Conservation (phyloP, 148 eudicot genomes). For the Arbutus unedo region DNA sequence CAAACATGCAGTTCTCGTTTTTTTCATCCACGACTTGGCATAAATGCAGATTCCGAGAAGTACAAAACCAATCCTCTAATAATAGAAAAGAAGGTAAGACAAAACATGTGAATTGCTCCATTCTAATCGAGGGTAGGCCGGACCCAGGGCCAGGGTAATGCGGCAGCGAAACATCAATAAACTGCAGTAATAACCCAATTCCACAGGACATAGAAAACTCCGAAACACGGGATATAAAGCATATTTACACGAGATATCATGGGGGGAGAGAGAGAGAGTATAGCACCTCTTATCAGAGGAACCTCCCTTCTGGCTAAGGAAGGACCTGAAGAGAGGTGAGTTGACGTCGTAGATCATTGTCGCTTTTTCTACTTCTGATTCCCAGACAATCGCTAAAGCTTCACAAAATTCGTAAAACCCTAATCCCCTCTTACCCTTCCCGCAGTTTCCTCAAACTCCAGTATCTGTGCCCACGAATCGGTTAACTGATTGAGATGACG, state of each 20-base stretch:
- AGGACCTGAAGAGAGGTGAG: slow-evolving; percentile 56
- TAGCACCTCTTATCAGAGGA: slow-evolving; percentile 53
- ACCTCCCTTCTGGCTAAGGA: slow-evolving; percentile 72
- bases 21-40: background rate
- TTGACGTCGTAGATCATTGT: slow-evolving; percentile 66
- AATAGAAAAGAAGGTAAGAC: background rate
- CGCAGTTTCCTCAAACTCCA: background rate
- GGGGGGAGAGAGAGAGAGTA: background rate
- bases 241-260: too few species aligned
- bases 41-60: background rate
- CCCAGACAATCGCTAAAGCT: background rate
- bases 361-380: background rate
- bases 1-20: background rate
- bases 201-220: background rate
- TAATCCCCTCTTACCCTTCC: background rate
- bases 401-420: background rate
- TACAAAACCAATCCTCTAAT: background rate
- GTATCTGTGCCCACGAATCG: too few species aligned
- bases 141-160: background rate
- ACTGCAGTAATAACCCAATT: background rate
- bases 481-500: too few species aligned
- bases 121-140: background rate
- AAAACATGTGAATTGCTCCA: background rate
- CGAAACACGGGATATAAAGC: background rate
- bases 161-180: background rate